Base-by-base conservation (phyloP, 331 rosid genomes). In the Phaseolus coccineus region DNA sequence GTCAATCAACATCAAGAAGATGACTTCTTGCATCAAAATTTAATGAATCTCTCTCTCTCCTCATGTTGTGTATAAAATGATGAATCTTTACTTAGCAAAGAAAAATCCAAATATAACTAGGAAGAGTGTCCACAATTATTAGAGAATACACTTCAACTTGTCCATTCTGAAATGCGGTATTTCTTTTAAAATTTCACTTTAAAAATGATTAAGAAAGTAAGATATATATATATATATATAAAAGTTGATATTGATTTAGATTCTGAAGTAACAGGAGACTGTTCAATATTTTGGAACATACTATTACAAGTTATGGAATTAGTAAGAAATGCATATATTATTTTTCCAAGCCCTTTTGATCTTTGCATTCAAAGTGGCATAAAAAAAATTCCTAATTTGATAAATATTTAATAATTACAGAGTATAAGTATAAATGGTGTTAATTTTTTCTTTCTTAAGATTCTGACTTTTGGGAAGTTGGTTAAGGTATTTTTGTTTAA, bases 401-500 rank as follows among this genome's bases (percentile, higher is more conserved):
- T 5, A 28, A 11, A 59, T 4, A 27, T 59, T 28, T 33, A 30
- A 47, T 30, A 31, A 39, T 52, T 52, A 42, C n/a, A 14, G 52
- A 22, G n/a, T 30, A 3, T 40, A 40, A 40, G 11, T 40, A 59
- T 58, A 59, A 27, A 15, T 25, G 30, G 11, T 33, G 3, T 28
- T 39, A 77, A 4, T 15, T 57, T 69, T 46, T 68, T 19, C 22
- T 19, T 46, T 22, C 16, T 58, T 13, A 57, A 57, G 73, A 39
- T 80, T 63, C 74, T 51, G 9, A 37, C 12, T 28, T 64, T 62
- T 39, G 31, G 5, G 15, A 40, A 80, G 42, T 16, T 80, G 37
- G 74, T 65, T 42, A 42, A 73, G 84, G 79, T 53, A 73, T 80
- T 55, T 42, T 63, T 80, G 48, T 25, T 30, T 8, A 42, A 52